Percentiles rank a stretch among this genome's conserved stretches.
phyloP scores from a whole-genome alignment of 2,329 filamentous ascomycete species.

The Cytospora piceicola region DNA sequence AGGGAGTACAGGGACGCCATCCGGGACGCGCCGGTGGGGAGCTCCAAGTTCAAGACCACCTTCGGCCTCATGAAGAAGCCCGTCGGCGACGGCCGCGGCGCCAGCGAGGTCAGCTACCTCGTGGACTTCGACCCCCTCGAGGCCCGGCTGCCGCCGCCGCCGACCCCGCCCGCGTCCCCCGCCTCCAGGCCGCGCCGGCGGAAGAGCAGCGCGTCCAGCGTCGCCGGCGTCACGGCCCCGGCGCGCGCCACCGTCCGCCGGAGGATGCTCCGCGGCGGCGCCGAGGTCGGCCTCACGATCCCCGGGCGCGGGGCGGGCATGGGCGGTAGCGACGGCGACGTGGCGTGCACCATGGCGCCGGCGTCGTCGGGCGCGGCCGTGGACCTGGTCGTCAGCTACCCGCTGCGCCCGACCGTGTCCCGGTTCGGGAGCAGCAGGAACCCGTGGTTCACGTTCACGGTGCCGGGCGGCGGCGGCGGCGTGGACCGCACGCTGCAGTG shows the following conservation, averaged over 20 bases:
- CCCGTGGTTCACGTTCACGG: constrained; percentile 30
- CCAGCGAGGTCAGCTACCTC: constrained; percentile 25
- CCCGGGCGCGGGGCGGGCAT: constrained; percentile 2
- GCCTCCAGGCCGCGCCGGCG: not conserved
- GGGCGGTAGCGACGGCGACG: constrained; percentile 11
- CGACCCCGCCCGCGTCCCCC: not conserved
- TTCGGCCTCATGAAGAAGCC: constrained; percentile 29
- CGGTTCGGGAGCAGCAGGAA: constrained; percentile 26
- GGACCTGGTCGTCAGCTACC: constrained; percentile 12
- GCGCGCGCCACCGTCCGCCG: constrained; percentile 23
- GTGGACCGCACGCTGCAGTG: constrained; percentile 28
- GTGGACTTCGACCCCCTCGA: constrained; percentile 27
- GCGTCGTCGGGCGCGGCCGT: constrained; percentile 17
- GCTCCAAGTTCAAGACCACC: constrained; percentile 28
- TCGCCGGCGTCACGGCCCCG: not conserved
- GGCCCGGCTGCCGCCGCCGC: constrained; percentile 5
- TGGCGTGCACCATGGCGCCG: constrained; percentile 21
- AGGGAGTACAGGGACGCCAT: constrained; percentile 21
- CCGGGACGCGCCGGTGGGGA: constrained; percentile 26
- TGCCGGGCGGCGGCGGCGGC: constrained; percentile 23
- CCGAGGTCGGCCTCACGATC: constrained; percentile 22
- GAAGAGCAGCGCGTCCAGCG: constrained; percentile 6
- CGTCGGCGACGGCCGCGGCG: constrained; percentile 25
- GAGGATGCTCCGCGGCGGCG: constrained; percentile 24
- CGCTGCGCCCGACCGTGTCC: constrained; percentile 14